phyloP scores from a whole-genome alignment of 192 early-diverging fungal genomes.

The Pilaira anomala region DNA sequence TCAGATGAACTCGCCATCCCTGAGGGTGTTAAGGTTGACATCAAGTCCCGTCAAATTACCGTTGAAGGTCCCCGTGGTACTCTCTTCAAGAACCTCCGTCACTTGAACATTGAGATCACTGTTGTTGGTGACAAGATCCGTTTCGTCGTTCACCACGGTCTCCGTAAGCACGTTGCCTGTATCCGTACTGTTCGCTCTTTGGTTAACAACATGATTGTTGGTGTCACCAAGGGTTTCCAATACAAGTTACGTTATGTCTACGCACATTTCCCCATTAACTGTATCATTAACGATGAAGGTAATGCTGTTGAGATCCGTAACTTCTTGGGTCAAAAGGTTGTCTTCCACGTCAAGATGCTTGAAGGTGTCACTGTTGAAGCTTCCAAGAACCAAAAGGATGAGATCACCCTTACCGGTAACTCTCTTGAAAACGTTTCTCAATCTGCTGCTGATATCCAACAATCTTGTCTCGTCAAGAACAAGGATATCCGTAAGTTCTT shows the following conservation, averaged over 20 bases:
- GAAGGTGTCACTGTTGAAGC: slow-evolving; percentile 77
- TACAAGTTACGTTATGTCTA: slow-evolving; percentile 99
- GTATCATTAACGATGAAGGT: slow-evolving; percentile 74
- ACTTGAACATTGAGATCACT: slow-evolving; percentile 91
- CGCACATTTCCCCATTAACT: slow-evolving; percentile 99
- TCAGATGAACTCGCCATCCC: slow-evolving; percentile 89
- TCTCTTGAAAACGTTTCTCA: slow-evolving; percentile 93
- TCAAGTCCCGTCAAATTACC: slow-evolving; percentile 86
- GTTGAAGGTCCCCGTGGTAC: slow-evolving; percentile 91
- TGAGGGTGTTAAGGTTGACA: slow-evolving; percentile 74
- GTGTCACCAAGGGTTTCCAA: slow-evolving; percentile 97
- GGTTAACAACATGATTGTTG: slow-evolving; percentile 96
- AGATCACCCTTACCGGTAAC: slow-evolving; percentile 91
- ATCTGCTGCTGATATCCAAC: slow-evolving; percentile 95
- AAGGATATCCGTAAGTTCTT: slow-evolving; percentile 99
- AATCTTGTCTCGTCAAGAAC: slow-evolving; percentile 89
- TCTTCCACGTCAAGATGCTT: slow-evolving; percentile 82
- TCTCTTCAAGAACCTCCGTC: slow-evolving; percentile 86
- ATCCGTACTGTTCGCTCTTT: slow-evolving; percentile 95
- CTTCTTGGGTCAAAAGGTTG: slow-evolving; percentile 96
- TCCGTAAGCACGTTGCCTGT: slow-evolving; percentile 97
- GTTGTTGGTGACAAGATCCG: slow-evolving; percentile 67
- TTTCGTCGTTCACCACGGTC: slow-evolving; percentile 92
- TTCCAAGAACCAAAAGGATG: slow-evolving; percentile 89
- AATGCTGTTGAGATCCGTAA: slow-evolving; percentile 93